A percentile compares a stretch with the other conserved stretches of the same genome.
Conservation (phyloP, 2,329 filamentous ascomycete genomes). For the Venturia pyrina region DNA sequence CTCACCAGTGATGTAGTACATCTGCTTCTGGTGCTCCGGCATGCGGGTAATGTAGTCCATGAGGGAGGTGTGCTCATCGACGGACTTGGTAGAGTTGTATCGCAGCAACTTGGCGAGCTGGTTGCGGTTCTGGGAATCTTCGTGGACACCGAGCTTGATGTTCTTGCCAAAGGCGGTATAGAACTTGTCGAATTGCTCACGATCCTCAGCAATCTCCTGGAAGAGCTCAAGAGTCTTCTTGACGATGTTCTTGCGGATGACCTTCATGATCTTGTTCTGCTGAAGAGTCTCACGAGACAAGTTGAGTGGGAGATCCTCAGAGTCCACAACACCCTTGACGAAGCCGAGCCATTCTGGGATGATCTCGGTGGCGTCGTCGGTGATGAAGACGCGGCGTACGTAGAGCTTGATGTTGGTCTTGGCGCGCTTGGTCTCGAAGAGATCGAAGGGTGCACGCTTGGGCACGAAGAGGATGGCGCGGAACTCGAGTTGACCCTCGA, state of each 20-base stretch:
- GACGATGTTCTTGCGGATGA: slow-evolving; percentile 99
- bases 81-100: slow-evolving; percentile 98
- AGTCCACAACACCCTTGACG: slow-evolving; percentile 99
- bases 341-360: slow-evolving; percentile 99
- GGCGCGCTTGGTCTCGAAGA: slow-evolving; percentile 99
- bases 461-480: slow-evolving; percentile 98
- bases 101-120: slow-evolving; percentile 94
- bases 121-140: slow-evolving; percentile 94
- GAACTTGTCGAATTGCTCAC: slow-evolving; percentile 99
- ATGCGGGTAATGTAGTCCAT: slow-evolving; percentile 97
- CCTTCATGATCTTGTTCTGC: slow-evolving; percentile 99
- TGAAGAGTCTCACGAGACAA: slow-evolving; percentile 99
- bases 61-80: slow-evolving; percentile 89
- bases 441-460: slow-evolving; percentile 98
- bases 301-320: slow-evolving; percentile 98
- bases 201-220: slow-evolving; percentile 97
- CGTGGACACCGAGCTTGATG: slow-evolving; percentile 99
- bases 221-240: slow-evolving; percentile 99
- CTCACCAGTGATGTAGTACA: slow-evolving; percentile 99
- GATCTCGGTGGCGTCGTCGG: slow-evolving; percentile 96
- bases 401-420: slow-evolving; percentile 99
- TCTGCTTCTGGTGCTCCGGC: slow-evolving; percentile 99
- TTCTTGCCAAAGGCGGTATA: slow-evolving; percentile 99
- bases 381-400: slow-evolving; percentile 99
- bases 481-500: slow-evolving; percentile 99